A percentile compares a stretch with the other conserved stretches of the same genome.
These are phyloP conservation scores for Stevia rebaudiana DNA, from an alignment of 140 eudicot species.

Conservation along the genomic window DNA sequence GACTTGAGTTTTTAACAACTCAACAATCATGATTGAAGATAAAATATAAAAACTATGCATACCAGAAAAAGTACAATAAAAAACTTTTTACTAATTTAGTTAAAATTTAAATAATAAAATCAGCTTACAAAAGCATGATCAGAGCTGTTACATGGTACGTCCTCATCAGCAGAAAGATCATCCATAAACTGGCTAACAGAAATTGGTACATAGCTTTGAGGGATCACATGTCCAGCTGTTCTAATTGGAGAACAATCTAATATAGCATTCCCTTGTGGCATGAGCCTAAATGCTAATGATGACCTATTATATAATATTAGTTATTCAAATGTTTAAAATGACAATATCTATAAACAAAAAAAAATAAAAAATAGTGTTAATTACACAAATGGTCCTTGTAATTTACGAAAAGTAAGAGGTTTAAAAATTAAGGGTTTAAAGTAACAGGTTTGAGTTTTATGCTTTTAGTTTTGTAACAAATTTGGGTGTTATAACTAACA, in stretches of 20 bases:
- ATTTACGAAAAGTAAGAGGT: too few relatives aligned
- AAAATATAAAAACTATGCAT: background rate
- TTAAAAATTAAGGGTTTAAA: too few relatives aligned
- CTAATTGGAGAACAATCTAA: constrained; percentile 79
- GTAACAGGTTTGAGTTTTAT: too few relatives aligned
- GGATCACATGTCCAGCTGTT: constrained; percentile 91
- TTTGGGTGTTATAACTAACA: too few relatives aligned
- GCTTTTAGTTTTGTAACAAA: too few relatives aligned
- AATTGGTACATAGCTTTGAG: constrained; percentile 89
- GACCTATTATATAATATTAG: constrained; percentile 47
- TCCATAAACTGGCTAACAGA: constrained; percentile 99
- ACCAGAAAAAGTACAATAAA: constrained; percentile 3
- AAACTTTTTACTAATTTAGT: too few relatives aligned
- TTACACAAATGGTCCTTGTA: too few relatives aligned
- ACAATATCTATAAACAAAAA: too few relatives aligned
- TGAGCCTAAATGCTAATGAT: constrained; percentile 87
- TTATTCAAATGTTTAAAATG: constrained; percentile 6
- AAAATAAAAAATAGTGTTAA: too few relatives aligned
- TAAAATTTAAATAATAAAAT: background rate
- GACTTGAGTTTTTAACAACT: constrained; percentile 10
- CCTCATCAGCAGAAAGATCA: constrained; percentile 90
- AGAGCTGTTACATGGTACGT: constrained; percentile 42
- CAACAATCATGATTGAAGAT: constrained; percentile 5
- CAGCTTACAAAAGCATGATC: constrained; percentile 66
- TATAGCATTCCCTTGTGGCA: constrained; percentile 91